Evolutionary conservation across 495 filamentous ascomycete genomes (phyloP), one percentile per base, ranked within the genome.

Genomic region (Penicillium mononematosum): DNA sequence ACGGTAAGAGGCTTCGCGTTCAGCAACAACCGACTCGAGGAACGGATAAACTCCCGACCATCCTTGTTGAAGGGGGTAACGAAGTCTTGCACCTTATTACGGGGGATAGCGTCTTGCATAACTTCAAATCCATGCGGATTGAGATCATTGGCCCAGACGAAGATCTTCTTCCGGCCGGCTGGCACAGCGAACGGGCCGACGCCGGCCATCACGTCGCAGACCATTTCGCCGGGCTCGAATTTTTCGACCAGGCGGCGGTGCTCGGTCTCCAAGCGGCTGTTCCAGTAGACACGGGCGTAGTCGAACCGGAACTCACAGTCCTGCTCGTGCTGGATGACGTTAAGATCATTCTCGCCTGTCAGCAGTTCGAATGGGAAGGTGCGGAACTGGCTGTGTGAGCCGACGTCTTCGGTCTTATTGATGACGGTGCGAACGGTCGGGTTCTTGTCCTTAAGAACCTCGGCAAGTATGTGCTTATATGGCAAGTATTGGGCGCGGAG

Each of bases 191-290:
- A 99, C 1, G 94, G 94, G 1, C 94, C 94, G 43, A 99, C 89
- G 32, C 94, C 94, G 9, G 93, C 92, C 94, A 99, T 99, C 57
- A 97, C 89, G 70, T 99, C 94, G 76, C 88, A 91, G 8, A 98
- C 89, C 24, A 92, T 91, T 60, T 97, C 90, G 22, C 94, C 91
- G 1, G 84, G 81, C 41, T 82, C 74, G 75, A 98, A 98, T 52
- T 88, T 76, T 45, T 83, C 75, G 55, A 95, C 83, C 10, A 99
- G 75, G 2, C 94, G 81, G 45, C 84, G 82, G 68, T 99, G 94
- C 70, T 99, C 94, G 11, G 85, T 88, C 56, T 92, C 85, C 11
- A 99, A 79, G 55, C 92, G 83, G 60, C 83, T 89, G 73, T 99
- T 99, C 94, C 94, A 99, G 76, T 98, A 99, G 2, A 98, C 95